Evolutionary conservation across 345 rosid species (phyloP).

Genomic region (Kandelia obovata): DNA sequence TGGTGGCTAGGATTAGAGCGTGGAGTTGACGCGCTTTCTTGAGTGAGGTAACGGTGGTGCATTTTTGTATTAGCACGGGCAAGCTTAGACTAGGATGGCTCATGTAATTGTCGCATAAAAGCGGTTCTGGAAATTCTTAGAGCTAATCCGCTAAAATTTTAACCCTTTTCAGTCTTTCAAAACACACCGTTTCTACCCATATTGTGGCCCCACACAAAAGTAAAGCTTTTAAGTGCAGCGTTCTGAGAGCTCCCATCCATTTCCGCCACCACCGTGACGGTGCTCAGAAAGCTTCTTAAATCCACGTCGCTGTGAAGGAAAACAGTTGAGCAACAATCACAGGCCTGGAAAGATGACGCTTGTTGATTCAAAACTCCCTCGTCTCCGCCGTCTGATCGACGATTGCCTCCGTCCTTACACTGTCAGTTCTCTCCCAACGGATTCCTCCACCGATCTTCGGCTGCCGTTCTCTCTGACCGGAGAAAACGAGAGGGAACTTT

Average conservation of each 20-base stretch:
- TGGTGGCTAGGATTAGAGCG: constrained; percentile 49
- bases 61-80: constrained; percentile 43
- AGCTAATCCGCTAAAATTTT: neutral
- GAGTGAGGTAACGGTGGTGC: constrained; percentile 41
- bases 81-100: constrained; percentile 14
- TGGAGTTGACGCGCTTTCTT: constrained; percentile 60
- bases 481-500: constrained; percentile 45
- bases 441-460: constrained; percentile 17
- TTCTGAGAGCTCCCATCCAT: neutral
- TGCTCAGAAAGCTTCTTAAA: too few species aligned
- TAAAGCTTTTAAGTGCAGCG: neutral
- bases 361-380: constrained; percentile 19
- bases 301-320: neutral
- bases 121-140: constrained; percentile 1
- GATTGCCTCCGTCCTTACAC: constrained; percentile 32
- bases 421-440: constrained; percentile 24
- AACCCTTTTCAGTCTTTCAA: neutral
- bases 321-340: neutral
- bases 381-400: constrained; percentile 44
- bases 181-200: neutral
- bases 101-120: constrained; percentile 16
- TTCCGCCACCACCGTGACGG: too few species aligned
- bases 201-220: too few species aligned
- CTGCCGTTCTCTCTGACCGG: constrained; percentile 27
- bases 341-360: constrained; percentile 28